phyloP scores from a whole-genome alignment of 2,329 filamentous ascomycete genomes.

The Diaporthe vaccinii region DNA sequence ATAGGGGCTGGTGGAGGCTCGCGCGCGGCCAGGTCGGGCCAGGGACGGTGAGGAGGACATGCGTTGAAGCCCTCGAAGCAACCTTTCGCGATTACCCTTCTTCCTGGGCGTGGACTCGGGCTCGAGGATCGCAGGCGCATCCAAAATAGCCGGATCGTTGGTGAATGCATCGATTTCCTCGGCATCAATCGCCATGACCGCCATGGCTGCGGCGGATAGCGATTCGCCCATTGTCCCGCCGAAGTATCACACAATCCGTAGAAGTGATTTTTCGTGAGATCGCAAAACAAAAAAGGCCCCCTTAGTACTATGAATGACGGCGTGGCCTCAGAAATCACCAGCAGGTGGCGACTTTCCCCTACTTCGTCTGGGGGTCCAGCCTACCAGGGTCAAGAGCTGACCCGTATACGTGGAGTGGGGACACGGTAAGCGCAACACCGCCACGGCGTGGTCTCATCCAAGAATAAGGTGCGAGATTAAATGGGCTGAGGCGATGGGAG shows the following conservation, averaged over 20 bases:
- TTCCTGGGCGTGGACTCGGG: constrained; percentile 64
- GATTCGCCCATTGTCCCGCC: constrained; percentile 33
- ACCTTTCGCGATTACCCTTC: constrained; percentile 73
- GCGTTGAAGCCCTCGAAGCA: constrained; percentile 81
- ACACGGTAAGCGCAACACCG: constrained; percentile 23
- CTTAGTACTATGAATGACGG: not conserved
- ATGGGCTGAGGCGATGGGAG: not conserved
- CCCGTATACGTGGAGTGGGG: constrained; percentile 9
- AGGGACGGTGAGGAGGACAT: constrained; percentile 86
- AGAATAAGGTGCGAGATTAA: not conserved
- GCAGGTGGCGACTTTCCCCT: constrained; percentile 25
- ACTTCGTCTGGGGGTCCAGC: not conserved
- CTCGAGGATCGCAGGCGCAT: constrained; percentile 41
- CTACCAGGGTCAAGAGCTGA: constrained; percentile 10
- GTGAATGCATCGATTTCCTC: constrained; percentile 41
- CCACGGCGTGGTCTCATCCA: constrained; percentile 23
- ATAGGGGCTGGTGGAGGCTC: constrained; percentile 79
- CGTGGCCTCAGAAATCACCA: constrained; percentile 1
- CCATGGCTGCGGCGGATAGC: constrained; percentile 37
- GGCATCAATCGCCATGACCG: constrained; percentile 31
- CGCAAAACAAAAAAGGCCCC: not conserved
- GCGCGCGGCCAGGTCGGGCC: constrained; percentile 71
- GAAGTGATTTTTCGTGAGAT: not conserved
- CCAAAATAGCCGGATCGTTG: constrained; percentile 39
- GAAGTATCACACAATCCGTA: not conserved